Percentiles rank a stretch among this genome's conserved stretches.
Evolutionary conservation across 495 filamentous ascomycete species (phyloP).

Genomic region (Penicillium egyptiacum): DNA sequence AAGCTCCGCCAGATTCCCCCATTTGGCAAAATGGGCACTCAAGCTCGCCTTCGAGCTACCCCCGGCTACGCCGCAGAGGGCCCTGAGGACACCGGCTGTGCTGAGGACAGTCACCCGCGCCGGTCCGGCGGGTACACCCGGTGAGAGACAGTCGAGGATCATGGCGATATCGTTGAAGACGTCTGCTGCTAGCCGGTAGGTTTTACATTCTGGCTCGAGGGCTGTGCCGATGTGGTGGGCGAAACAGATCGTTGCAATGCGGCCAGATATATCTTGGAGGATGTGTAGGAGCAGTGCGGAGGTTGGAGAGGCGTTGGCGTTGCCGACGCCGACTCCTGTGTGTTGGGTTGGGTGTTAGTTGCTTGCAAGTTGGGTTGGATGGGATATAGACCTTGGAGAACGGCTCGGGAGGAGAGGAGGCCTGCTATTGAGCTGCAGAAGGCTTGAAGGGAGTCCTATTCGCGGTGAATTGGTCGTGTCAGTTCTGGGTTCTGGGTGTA

Average conservation of each 20-base stretch:
- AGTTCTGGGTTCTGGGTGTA: background rate
- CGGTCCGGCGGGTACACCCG: slow-evolving; percentile 64
- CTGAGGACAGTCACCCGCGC: slow-evolving; percentile 70
- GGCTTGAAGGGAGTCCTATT: slow-evolving; percentile 88
- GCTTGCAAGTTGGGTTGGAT: background rate
- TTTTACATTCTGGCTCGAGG: slow-evolving; percentile 94
- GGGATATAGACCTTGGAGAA: slow-evolving; percentile 67
- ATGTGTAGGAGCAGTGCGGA: slow-evolving; percentile 83
- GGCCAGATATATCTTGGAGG: slow-evolving; percentile 79
- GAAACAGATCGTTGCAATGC: slow-evolving; percentile 88
- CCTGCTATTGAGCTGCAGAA: slow-evolving; percentile 94
- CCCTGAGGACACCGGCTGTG: slow-evolving; percentile 71
- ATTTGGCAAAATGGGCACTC: slow-evolving; percentile 85
- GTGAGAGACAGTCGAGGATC: slow-evolving; percentile 84
- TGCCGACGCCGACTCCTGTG: slow-evolving; percentile 83
- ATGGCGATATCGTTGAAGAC: slow-evolving; percentile 91
- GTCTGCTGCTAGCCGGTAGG: slow-evolving; percentile 86
- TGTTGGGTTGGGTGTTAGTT: slow-evolving; percentile 9
- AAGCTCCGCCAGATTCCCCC: slow-evolving; percentile 88
- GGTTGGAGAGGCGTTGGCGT: slow-evolving; percentile 80
- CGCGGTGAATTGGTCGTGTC: background rate
- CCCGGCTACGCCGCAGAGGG: slow-evolving; percentile 86
- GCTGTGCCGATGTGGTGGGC: slow-evolving; percentile 80
- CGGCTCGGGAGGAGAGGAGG: slow-evolving; percentile 81
- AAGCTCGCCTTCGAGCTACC: slow-evolving; percentile 87